phyloP scores from a whole-genome alignment of 1,139 yeast genomes.

The Pneumocystis carinii region DNA sequence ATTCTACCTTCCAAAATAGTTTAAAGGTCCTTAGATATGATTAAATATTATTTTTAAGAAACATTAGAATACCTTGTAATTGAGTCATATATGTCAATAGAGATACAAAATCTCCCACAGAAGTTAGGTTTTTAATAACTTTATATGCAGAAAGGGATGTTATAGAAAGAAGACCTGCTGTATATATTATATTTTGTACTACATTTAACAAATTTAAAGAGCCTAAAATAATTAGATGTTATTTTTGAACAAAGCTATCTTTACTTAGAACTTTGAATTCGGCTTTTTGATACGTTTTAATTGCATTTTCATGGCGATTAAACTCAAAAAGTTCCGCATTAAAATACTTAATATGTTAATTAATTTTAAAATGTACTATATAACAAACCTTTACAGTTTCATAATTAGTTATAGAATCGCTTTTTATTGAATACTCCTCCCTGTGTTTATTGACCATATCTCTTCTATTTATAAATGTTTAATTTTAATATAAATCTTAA shows the following conservation, averaged over 20 bases:
- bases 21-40: background rate
- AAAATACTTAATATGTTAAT: background rate
- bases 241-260: background rate
- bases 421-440: slow-evolving; percentile 83
- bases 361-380: background rate
- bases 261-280: background rate
- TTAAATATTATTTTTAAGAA: slow-evolving; percentile 61
- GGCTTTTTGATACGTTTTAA: background rate
- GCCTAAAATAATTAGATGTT: background rate
- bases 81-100: slow-evolving; percentile 94
- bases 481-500: background rate
- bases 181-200: slow-evolving; percentile 85
- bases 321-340: background rate
- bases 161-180: slow-evolving; percentile 83
- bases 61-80: slow-evolving; percentile 82
- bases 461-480: slow-evolving; percentile 43
- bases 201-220: slow-evolving; percentile 80
- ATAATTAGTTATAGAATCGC: slow-evolving; percentile 82
- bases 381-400: slow-evolving; percentile 65
- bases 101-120: slow-evolving; percentile 92
- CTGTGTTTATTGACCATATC: slow-evolving; percentile 86
- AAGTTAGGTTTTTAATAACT: slow-evolving; percentile 61
- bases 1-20: background rate
- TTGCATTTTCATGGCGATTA: background rate
- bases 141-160: slow-evolving; percentile 98